phyloP scores from a whole-genome alignment of 1,284 basidiomycete genomes.

The Moesziomyces parantarcticus region DNA sequence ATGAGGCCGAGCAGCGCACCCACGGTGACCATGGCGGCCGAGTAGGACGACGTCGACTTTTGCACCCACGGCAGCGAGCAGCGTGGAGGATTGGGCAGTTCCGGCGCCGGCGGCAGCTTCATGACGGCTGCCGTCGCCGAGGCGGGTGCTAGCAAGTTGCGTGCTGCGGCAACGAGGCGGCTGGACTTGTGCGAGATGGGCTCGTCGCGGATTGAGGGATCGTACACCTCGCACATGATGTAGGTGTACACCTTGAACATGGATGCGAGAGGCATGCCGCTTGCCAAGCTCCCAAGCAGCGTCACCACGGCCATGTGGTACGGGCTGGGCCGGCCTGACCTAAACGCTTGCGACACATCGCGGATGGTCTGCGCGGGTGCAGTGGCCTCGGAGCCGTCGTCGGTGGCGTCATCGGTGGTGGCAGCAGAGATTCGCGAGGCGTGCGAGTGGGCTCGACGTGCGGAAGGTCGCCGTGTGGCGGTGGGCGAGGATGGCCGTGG shows the following conservation, averaged over 20 bases:
- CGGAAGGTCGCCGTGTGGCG: slow-evolving; percentile 5
- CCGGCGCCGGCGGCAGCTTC: slow-evolving; percentile 43
- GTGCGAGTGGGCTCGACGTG: slow-evolving; percentile 16
- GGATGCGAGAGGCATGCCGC: slow-evolving; percentile 58
- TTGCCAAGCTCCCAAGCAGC: slow-evolving; percentile 54
- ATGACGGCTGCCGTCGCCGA: background rate
- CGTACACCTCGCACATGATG: slow-evolving; percentile 61
- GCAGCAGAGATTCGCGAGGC: slow-evolving; percentile 16
- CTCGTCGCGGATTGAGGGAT: slow-evolving; percentile 36
- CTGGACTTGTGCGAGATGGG: slow-evolving; percentile 20
- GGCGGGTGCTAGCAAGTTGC: slow-evolving; percentile 4
- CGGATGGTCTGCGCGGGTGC: slow-evolving; percentile 51
- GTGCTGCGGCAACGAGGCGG: slow-evolving; percentile 8
- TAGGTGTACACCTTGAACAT: slow-evolving; percentile 62
- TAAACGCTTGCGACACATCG: slow-evolving; percentile 49
- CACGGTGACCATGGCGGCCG: slow-evolving; percentile 58
- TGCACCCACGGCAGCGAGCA: slow-evolving; percentile 54
- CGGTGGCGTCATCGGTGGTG: slow-evolving; percentile 26
- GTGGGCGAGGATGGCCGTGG: slow-evolving; percentile 9
- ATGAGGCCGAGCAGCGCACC: slow-evolving; percentile 55
- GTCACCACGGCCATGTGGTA: slow-evolving; percentile 62
- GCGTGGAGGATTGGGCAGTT: slow-evolving; percentile 50
- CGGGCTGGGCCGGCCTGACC: slow-evolving; percentile 40
- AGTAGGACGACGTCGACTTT: slow-evolving; percentile 57
- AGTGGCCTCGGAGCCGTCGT: slow-evolving; percentile 36